A percentile compares a stretch with the other conserved stretches of the same genome.
phyloP scores from a whole-genome alignment of 805 yeast species.

The Starmera caribaea region DNA sequence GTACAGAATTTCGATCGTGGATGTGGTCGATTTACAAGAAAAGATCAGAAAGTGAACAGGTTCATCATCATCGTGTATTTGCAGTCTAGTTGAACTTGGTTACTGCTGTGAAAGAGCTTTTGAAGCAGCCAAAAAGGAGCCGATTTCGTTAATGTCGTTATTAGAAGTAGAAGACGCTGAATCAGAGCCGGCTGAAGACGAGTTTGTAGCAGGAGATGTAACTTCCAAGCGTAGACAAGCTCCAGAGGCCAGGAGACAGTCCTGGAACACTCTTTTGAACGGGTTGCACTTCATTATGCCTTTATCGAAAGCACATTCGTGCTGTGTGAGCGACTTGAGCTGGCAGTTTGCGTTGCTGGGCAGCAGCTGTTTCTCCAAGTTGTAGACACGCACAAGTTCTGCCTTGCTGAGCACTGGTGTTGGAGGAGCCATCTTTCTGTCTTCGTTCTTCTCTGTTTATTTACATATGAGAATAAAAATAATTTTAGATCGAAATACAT shows the following conservation, averaged over 20 bases:
- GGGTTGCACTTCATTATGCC: slow-evolving; percentile 36
- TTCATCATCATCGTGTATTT: not conserved
- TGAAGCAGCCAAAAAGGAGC: no score
- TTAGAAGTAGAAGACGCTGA: no score
- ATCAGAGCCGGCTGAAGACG: no score
- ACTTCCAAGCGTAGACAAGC: not conserved
- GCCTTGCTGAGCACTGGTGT: slow-evolving; percentile 33
- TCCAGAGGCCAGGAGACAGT: slow-evolving; percentile 25
- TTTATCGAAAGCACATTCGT: slow-evolving; percentile 37
- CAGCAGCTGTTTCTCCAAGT: slow-evolving; percentile 6
- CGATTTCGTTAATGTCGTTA: no score
- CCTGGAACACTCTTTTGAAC: slow-evolving; percentile 35
- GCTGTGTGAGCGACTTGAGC: slow-evolving; percentile 33
- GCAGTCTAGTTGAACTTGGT: not conserved
- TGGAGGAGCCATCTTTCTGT: slow-evolving; percentile 38
- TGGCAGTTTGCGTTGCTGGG: slow-evolving; percentile 14
- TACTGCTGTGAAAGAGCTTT: no score
- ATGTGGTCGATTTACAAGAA: no score
- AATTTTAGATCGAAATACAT: no score
- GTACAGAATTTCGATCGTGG: no score
- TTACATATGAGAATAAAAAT: not conserved
- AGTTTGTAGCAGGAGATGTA: not conserved
- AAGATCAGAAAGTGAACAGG: not conserved
- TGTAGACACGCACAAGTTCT: slow-evolving; percentile 22
- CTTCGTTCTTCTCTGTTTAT: not conserved